Evolutionary conservation across 1,284 basidiomycete species (phyloP).

Genomic region (Malassezia yamatoensis): DNA sequence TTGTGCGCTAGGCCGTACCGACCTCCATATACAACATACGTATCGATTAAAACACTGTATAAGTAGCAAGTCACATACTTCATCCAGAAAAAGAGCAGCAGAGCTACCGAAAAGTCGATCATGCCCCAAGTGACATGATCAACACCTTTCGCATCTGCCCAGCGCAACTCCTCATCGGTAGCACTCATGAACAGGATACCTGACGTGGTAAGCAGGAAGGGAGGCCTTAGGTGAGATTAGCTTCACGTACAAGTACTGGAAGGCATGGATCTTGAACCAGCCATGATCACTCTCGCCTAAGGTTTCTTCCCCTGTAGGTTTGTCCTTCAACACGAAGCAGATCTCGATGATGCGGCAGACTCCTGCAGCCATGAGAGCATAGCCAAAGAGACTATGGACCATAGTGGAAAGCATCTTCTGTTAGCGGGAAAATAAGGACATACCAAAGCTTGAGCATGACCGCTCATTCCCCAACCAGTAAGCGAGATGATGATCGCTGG

Average conservation of each 20-base stretch:
- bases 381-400: conserved; percentile 75
- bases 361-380: conserved; percentile 75
- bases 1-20: conserved; percentile 18
- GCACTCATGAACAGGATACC: conserved; percentile 46
- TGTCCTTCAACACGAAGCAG: conserved; percentile 59
- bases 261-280: conserved; percentile 17
- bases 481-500: conserved; percentile 64
- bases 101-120: conserved; percentile 38
- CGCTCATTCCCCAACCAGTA: conserved; percentile 84
- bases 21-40: conserved; percentile 37
- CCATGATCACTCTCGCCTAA: neutral
- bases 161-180: conserved; percentile 44
- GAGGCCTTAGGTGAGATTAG: conserved; percentile 14
- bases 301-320: conserved; percentile 29
- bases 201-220: conserved; percentile 33
- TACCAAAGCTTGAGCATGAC: conserved; percentile 73
- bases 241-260: conserved; percentile 29
- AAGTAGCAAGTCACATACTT: conserved; percentile 11
- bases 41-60: conserved; percentile 32
- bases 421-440: conserved; percentile 53
- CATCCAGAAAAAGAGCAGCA: conserved; percentile 39
- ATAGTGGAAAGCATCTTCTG: conserved; percentile 46
- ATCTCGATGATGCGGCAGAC: conserved; percentile 72
- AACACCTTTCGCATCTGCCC: conserved; percentile 37
- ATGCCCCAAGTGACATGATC: conserved; percentile 44